phyloP scores from a whole-genome alignment of 768 basidiomycete genomes.

The Sporobolomyces roseus region DNA sequence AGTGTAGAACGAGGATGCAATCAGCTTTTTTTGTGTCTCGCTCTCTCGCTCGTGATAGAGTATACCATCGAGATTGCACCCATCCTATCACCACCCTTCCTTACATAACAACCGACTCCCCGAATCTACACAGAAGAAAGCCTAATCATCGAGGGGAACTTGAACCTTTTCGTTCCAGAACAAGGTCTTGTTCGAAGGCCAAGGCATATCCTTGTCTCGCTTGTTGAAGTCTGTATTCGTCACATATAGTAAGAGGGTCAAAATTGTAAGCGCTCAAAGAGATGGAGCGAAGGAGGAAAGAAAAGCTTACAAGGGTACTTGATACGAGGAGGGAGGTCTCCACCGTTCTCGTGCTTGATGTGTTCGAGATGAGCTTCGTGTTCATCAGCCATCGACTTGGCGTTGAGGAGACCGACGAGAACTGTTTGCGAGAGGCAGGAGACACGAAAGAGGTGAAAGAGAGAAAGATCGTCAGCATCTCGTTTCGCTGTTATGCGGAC shows the following conservation, averaged over 20 bases:
- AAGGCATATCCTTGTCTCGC: constrained; percentile 29
- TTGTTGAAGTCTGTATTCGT: constrained; percentile 42
- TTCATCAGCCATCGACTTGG: constrained; percentile 38
- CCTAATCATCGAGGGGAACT: constrained; percentile 2
- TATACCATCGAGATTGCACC: no score
- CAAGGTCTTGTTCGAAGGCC: constrained; percentile 1
- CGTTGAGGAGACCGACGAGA: constrained; percentile 39
- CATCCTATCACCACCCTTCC: no score
- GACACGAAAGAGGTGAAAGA: no score
- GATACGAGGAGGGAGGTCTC: constrained; percentile 41
- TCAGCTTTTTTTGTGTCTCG: no score
- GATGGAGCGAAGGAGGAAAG: no score
- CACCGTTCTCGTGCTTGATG: constrained; percentile 44
- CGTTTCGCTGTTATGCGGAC: no score
- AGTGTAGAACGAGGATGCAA: no score
- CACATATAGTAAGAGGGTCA: no score
- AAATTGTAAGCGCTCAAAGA: background rate
- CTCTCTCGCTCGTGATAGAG: no score
- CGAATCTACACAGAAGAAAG: no score
- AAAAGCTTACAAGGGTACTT: constrained; percentile 31
- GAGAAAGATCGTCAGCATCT: no score
- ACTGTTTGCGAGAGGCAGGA: constrained; percentile 20
- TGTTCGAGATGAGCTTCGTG: constrained; percentile 43
- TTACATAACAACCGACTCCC: no score
- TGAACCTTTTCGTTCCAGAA: constrained; percentile 7